Conservation (phyloP, 2,329 filamentous ascomycete species). For the Rhinocladiella mackenziei region DNA sequence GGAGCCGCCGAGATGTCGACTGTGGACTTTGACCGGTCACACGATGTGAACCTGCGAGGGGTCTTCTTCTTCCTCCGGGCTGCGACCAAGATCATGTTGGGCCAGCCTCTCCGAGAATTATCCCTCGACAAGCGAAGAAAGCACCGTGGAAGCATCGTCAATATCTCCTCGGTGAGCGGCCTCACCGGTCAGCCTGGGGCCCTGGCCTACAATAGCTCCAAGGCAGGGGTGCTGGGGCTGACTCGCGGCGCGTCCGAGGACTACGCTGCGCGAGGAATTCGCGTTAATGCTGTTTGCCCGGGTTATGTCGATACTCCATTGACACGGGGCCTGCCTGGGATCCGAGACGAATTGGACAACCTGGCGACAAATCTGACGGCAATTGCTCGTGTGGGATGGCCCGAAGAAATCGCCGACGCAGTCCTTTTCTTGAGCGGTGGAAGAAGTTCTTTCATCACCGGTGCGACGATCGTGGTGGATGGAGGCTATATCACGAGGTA, state of each 20-base stretch:
- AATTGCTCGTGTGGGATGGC: slow-evolving; percentile 50
- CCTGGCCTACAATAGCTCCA: slow-evolving; percentile 43
- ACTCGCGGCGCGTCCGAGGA: slow-evolving; percentile 56
- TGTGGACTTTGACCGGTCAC: slow-evolving; percentile 39
- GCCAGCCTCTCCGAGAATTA: slow-evolving; percentile 41
- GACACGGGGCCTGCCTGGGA: slow-evolving; percentile 37
- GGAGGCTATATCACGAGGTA: slow-evolving; percentile 57
- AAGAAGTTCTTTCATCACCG: slow-evolving; percentile 68
- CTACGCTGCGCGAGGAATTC: slow-evolving; percentile 43
- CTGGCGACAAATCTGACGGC: slow-evolving; percentile 43
- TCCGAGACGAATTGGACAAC: slow-evolving; percentile 33
- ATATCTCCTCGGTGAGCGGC: slow-evolving; percentile 39
- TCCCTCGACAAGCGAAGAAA: slow-evolving; percentile 32
- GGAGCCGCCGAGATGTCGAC: slow-evolving; percentile 27
- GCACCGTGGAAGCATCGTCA: slow-evolving; percentile 49
- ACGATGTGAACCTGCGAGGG: slow-evolving; percentile 45
- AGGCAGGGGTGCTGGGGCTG: slow-evolving; percentile 56
- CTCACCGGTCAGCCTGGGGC: slow-evolving; percentile 37
- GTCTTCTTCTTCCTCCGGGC: slow-evolving; percentile 43
- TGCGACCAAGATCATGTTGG: slow-evolving; percentile 43
- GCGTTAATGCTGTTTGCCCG: slow-evolving; percentile 34
- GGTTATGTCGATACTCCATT: slow-evolving; percentile 48
- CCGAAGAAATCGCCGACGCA: slow-evolving; percentile 55
- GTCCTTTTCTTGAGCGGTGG: slow-evolving; percentile 65
- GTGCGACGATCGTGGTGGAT: slow-evolving; percentile 65